Evolutionary conservation across 371 early-diverging fungal genomes (phyloP), one percentile per base, ranked within the genome.

Genomic region (Neoconidiobolus thromboides): DNA sequence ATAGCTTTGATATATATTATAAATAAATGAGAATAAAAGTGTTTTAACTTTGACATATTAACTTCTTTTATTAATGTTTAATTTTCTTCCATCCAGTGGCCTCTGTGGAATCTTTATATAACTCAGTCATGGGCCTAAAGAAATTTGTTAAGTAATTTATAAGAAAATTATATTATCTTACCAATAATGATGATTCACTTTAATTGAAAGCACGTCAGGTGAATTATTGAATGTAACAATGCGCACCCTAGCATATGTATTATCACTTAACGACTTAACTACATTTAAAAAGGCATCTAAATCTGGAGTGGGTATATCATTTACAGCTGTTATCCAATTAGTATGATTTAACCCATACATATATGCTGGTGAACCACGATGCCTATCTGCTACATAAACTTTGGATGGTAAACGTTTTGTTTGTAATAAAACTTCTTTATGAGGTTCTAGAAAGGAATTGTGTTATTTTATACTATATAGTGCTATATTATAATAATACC

Each of bases 101-200:
- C 2, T 10, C 38, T 3, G 40, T 40, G 1, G 41, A 7, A 48
- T 52, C 63, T 40, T 58, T 47, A 14, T 58, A 9, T 2, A 52
- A 52, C 44, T 51, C 62, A 6, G 46, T 37, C 2, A 49, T 58
- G n/a, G 58, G 56, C 56, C 58, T 62, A 62, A 51, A 51, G 43
- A 15, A 40, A n/a, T 6, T 38, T 7, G 26, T 37, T 50, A 26
- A 39, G 43, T 38, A 44, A 5, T 6, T 46, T 9, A 46, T 46
- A 14, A 9, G 54, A 55, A 47, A 1, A 41, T 12, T 42, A 46
- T 57, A 63, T 61, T 61, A 68, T 48, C 76, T 15, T 79, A 83
- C 78, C 81, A 89, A 67, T 90, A 91, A 64, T 88, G 89, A 64
- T 79, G 73, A 55, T 80, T 77, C 58, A 79, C 80, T 71, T 88